Evolutionary conservation across 768 basidiomycete species (phyloP), one percentile per base, ranked within the genome.

Genomic region (Exidia glandulosa): DNA sequence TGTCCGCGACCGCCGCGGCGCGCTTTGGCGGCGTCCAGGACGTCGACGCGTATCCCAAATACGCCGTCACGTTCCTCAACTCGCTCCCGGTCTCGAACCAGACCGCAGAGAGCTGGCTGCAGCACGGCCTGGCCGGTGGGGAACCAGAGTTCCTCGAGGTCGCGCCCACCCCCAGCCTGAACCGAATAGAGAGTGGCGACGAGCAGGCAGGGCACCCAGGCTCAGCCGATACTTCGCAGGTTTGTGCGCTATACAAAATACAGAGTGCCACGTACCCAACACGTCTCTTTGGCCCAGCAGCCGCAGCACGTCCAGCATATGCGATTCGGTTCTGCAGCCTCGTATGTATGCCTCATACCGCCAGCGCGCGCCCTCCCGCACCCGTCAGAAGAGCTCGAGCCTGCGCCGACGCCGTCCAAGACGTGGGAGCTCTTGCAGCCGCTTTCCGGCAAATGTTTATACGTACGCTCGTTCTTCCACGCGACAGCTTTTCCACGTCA

Each of bases 401-500:
- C 79, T 61, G 84, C 86, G 65, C 69, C 80, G 57, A 82, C 84
- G 12, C 86, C 89, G 55, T 81, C 83, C 60, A 83, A 85, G 67
- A 85, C 87, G 67, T 93, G 90, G 88, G 85, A 86, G 32, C 78
- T 93, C 56, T 79, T 94, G 29, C 84, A 88, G 65, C 86, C 90
- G 32, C 78, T 94, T 60, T 75, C 83, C 60, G 90, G 86, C 65
- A 82, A 79, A 60, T 94, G 91, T 73, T 81, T 94, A 72, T 93
- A 92, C 74, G 90, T 92, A 76, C 69, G 87, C 78, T 64, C 66
- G 61, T 66, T 67, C 64, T 64, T 63, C 66, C 1, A 45, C 23
- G 41, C 41, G 41, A 45, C n/a, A 45, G 68, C 69, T 68, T 64
- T 67, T 68, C 65, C n/a, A 60, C 41, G 55, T 60, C 47, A 48